Base-by-base conservation (phyloP, 2,329 filamentous ascomycete genomes). In the Aspergillus pseudonomiae region DNA sequence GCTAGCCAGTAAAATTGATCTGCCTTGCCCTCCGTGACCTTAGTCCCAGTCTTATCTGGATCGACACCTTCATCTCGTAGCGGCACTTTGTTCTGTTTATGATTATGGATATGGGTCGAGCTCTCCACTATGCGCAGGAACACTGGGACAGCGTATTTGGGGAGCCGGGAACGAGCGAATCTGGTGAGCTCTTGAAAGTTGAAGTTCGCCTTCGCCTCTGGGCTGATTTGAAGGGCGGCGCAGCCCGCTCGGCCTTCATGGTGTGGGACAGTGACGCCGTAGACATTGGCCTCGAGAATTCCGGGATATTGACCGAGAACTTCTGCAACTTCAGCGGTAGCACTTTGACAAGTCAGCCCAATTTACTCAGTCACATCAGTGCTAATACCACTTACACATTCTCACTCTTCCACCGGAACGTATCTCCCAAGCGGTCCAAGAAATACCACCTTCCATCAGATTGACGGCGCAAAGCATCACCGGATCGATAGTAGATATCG, bases 31-130 rank as follows among this genome's bases (percentile, higher is more conserved):
- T 77, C 80, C 11, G 74, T 71, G 10, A 81, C 82, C 64, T 83
- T 81, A 16, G 73, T 75, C 0, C 78, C 78, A 21, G 83, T 74
- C 62, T 81, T 81, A 6, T 73, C 73, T 4, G 86, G 84, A 73
- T 91, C 85, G 16, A 91, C 84, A 0, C 89, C 90, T 66, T 91
- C 88, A 53, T 86, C 85, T 70, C 89, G 83, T 53, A 93, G 78
- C 0, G 88, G 88, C 1, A 89, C 85, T 75, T 94, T 94, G 73
- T 92, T 91, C 77, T 93, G 91, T 79, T 94, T 94, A 74, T 92
- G 90, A 70, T 93, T 94, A 6, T 89, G 85, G 41, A 77, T 79
- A 62, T 79, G 78, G 10, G 70, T 71, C 4, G 75, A 63, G 14
- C 72, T 75, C 30, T 83, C 78, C 26, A 91, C 83, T 21, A 92